A percentile compares a stretch with the other conserved stretches of the same genome.
phyloP scores from a whole-genome alignment of 257 asterid species.

The Ilex aquifolium region DNA sequence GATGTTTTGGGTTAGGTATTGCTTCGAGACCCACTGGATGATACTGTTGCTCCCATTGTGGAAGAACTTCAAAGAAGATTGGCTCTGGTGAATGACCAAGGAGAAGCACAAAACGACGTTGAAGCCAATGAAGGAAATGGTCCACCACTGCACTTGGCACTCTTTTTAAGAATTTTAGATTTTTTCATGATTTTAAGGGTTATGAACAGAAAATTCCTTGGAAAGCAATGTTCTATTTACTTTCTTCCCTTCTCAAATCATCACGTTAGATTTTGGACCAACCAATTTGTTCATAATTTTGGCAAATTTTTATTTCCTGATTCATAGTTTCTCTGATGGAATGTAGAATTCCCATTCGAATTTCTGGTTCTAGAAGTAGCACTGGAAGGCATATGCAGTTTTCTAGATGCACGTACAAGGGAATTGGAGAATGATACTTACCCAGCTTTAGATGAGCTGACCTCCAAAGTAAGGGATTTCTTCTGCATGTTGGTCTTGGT shows the following conservation, averaged over 20 bases:
- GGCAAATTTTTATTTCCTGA: background rate
- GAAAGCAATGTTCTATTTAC: too few species aligned
- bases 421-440: conserved; percentile 84
- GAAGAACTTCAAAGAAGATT: conserved; percentile 80
- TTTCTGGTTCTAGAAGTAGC: conserved; percentile 93
- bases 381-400: conserved; percentile 77
- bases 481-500: background rate
- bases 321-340: conserved; percentile 2
- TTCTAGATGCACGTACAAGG: conserved; percentile 71
- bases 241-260: too few species aligned
- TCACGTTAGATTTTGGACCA: too few species aligned
- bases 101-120: conserved; percentile 38
- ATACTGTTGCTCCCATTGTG: conserved; percentile 62
- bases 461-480: conserved; percentile 53
- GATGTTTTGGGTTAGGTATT: conserved; percentile 39
- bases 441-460: conserved; percentile 91
- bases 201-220: too few species aligned
- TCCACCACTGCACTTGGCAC: conserved; percentile 5
- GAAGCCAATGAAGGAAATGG: conserved; percentile 46
- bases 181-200: too few species aligned
- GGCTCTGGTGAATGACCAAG: conserved; percentile 43
- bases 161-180: background rate
- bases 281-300: too few species aligned
- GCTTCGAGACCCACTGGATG: conserved; percentile 78
- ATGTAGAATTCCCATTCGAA: conserved; percentile 75